Evolutionary conservation across 2,329 filamentous ascomycete species (phyloP).

Genomic region (Aspergillus sp.): DNA sequence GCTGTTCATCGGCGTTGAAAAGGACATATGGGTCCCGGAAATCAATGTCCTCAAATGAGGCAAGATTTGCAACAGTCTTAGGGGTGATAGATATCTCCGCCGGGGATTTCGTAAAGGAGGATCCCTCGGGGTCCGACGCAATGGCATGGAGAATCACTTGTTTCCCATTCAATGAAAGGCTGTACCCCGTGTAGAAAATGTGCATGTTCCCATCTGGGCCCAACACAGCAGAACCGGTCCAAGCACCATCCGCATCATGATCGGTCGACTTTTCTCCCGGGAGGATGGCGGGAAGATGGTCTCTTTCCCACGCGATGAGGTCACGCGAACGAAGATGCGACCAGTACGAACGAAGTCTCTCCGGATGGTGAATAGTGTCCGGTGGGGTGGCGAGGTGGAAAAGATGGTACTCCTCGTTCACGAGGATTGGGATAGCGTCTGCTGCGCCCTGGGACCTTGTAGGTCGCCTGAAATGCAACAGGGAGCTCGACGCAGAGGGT

Average conservation of each 20-base stretch:
- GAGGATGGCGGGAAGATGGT: not conserved
- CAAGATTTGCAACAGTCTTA: not conserved
- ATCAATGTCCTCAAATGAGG: not conserved
- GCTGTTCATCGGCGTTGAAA: not conserved
- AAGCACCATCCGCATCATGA: not conserved
- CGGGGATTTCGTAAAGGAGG: not conserved
- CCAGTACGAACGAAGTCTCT: constrained; percentile 1
- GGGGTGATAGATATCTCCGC: not conserved
- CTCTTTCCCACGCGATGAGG: not conserved
- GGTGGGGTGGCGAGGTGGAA: not conserved
- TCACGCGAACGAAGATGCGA: not conserved
- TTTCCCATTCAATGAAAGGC: not conserved
- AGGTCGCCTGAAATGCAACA: not conserved
- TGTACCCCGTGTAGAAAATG: not conserved
- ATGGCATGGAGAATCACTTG: not conserved
- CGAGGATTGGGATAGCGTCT: not conserved
- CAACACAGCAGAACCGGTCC: not conserved
- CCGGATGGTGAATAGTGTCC: constrained; percentile 2
- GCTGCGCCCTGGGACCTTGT: not conserved
- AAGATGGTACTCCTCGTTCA: not conserved
- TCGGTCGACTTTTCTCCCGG: not conserved
- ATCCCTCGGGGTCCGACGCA: not conserved
- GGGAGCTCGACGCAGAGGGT: not conserved
- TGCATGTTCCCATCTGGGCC: constrained; percentile 1
- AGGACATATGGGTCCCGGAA: not conserved